A percentile compares a stretch with the other conserved stretches of the same genome.
These are phyloP conservation scores for Acmispon strigosus DNA, from an alignment of 306 rosid species.

Conservation along the genomic window DNA sequence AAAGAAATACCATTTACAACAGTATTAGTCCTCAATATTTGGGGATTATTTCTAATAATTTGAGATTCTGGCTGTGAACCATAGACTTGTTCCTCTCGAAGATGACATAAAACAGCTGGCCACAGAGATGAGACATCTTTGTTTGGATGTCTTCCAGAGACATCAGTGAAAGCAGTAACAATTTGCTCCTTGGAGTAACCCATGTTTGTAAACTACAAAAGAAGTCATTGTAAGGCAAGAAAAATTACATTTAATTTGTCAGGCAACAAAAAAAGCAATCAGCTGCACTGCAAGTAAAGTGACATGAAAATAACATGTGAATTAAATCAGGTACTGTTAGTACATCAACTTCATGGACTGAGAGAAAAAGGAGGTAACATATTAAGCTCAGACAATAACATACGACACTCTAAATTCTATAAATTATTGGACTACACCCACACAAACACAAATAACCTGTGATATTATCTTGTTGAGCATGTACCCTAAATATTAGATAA, in stretches of 20 bases:
- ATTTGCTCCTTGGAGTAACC: conserved; percentile 81
- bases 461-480: background rate
- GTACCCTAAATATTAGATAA: background rate
- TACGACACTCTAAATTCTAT: background rate
- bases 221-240: background rate
- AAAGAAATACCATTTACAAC: conserved; percentile 30
- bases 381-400: background rate
- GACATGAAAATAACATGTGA: background rate
- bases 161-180: conserved; percentile 47
- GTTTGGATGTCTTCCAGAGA: conserved; percentile 41
- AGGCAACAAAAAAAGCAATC: background rate
- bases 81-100: conserved; percentile 68
- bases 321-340: conserved; percentile 4
- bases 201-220: conserved; percentile 56
- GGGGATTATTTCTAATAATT: conserved; percentile 17
- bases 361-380: background rate
- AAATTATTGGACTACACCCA: background rate
- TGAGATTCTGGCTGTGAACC: conserved; percentile 41
- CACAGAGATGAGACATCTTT: conserved; percentile 65
- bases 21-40: conserved; percentile 3
- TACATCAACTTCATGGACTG: conserved; percentile 7
- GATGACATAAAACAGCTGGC: conserved; percentile 78
- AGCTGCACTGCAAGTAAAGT: background rate
- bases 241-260: background rate
- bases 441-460: background rate